phyloP scores from a whole-genome alignment of 1,139 yeast species.

The Candida frijolesensis region DNA sequence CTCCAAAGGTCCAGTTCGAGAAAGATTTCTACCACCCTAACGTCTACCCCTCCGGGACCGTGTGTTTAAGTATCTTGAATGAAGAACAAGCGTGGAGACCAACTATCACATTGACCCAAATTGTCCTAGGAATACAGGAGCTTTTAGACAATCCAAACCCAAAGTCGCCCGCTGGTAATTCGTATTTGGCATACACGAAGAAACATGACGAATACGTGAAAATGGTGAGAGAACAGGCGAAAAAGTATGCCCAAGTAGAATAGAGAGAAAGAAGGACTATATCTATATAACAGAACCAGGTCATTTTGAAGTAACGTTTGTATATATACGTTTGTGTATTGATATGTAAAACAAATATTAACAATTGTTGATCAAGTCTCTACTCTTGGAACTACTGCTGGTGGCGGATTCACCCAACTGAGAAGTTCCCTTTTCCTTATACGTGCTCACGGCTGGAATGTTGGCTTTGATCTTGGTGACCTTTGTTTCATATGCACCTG shows the following conservation, averaged over 20 bases:
- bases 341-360: constrained; percentile 8
- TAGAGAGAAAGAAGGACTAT: neutral
- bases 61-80: constrained; percentile 87
- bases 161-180: constrained; percentile 95
- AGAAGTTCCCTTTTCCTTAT: constrained; percentile 90
- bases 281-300: neutral
- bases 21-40: constrained; percentile 93
- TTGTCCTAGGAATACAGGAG: constrained; percentile 90
- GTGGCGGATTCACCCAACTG: constrained; percentile 62
- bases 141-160: constrained; percentile 89
- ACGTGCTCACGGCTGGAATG: constrained; percentile 96
- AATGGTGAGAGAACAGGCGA: constrained; percentile 81
- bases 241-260: constrained; percentile 48
- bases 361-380: constrained; percentile 43
- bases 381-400: constrained; percentile 29
- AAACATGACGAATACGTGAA: constrained; percentile 70
- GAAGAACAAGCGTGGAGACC: constrained; percentile 99
- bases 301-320: neutral
- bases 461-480: constrained; percentile 92
- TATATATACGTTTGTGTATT: neutral
- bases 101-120: constrained; percentile 88
- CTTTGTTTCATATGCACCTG: constrained; percentile 86
- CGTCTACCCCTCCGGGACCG: constrained; percentile 95
- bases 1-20: constrained; percentile 90
- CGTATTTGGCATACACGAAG: constrained; percentile 81